These are phyloP conservation scores for Thelonectria olida DNA, from an alignment of 2,329 filamentous ascomycete species.

Conservation along the genomic window DNA sequence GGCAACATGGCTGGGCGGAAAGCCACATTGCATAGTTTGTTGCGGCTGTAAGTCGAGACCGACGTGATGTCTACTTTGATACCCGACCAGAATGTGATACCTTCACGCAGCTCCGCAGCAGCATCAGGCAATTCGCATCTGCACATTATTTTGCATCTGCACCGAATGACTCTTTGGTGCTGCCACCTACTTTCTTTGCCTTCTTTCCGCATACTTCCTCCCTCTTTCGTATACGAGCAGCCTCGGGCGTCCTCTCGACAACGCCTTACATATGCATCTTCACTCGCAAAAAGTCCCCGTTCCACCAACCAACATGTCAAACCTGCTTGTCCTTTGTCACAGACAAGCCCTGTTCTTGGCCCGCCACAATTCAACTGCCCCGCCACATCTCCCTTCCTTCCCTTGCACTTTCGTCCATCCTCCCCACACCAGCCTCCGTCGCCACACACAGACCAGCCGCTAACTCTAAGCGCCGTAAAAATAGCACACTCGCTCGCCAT, in stretches of 20 bases:
- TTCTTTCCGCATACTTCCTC: too few relatives aligned
- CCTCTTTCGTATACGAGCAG: not conserved
- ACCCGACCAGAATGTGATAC: too few relatives aligned
- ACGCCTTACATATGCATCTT: constrained; percentile 1
- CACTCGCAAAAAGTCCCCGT: not conserved
- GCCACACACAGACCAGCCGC: constrained; percentile 14
- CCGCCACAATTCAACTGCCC: constrained; percentile 6
- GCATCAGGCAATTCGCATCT: too few relatives aligned
- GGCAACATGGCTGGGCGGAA: not conserved
- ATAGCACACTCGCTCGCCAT: constrained; percentile 27
- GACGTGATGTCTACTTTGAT: too few relatives aligned
- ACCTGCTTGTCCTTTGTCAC: not conserved
- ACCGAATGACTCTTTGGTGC: too few relatives aligned
- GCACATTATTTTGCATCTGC: too few relatives aligned
- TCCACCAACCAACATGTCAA: not conserved
- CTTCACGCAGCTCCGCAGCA: too few relatives aligned
- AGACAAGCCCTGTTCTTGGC: constrained; percentile 6
- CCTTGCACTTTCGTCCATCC: not conserved
- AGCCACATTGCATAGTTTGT: not conserved
- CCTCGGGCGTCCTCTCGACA: constrained; percentile 8
- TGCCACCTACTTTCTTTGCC: too few relatives aligned
- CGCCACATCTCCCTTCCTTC: constrained; percentile 9
- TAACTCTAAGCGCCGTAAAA: constrained; percentile 40
- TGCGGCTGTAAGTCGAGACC: too few relatives aligned
- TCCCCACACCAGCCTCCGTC: not conserved